phyloP scores from a whole-genome alignment of 495 filamentous ascomycete species.

The Aspergillus carlsbadensis region DNA sequence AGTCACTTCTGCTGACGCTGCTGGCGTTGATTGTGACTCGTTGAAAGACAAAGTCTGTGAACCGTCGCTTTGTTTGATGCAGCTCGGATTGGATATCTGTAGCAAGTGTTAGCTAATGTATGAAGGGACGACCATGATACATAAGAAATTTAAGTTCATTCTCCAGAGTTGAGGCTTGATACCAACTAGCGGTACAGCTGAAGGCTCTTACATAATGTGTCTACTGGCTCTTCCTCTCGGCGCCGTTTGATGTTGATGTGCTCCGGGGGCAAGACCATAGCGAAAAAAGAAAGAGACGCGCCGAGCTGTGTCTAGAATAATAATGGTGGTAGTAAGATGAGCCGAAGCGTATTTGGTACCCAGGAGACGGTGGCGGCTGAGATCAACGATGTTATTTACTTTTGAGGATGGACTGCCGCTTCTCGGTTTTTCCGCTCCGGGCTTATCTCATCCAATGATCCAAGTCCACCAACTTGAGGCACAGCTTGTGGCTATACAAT shows the following conservation, averaged over 20 bases:
- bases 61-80: constrained; percentile 49
- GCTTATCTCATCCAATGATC: no score
- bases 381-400: background rate
- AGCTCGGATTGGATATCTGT: constrained; percentile 47
- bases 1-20: constrained; percentile 14
- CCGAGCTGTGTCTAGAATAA: background rate
- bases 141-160: no score
- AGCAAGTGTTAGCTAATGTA: background rate
- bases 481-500: no score
- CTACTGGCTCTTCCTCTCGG: constrained; percentile 56
- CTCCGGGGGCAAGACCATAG: constrained; percentile 50
- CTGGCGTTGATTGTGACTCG: constrained; percentile 33
- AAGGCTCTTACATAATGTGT: constrained; percentile 50
- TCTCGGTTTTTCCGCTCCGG: constrained; percentile 12
- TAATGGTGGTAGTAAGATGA: background rate
- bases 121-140: no score
- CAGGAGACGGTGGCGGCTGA: background rate
- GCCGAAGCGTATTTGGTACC: background rate
- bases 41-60: constrained; percentile 50
- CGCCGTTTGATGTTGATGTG: constrained; percentile 56
- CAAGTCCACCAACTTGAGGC: no score
- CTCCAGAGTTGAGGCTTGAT: background rate
- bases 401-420: constrained; percentile 4
- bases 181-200: background rate
- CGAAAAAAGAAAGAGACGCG: background rate